These are phyloP conservation scores for Metrosideros polymorpha DNA, from an alignment of 441 rosid species.

Conservation along the genomic window DNA sequence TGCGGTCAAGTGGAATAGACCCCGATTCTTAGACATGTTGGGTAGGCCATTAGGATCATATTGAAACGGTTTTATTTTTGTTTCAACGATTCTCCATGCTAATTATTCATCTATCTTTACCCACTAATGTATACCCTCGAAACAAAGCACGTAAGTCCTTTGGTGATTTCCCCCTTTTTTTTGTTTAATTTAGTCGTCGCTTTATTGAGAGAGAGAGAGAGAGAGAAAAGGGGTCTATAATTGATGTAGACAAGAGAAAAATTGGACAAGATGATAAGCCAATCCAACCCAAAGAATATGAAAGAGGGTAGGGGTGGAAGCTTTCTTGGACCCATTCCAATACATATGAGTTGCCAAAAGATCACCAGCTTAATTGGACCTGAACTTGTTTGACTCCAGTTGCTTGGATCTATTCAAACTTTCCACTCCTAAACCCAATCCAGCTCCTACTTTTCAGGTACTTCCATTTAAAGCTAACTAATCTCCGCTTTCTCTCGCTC, in stretches of 20 bases:
- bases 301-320: neutral
- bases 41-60: neutral
- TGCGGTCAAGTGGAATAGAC: neutral
- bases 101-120: neutral
- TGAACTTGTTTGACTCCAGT: neutral
- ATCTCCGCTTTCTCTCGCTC: neutral
- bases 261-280: neutral
- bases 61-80: neutral
- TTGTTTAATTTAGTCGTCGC: neutral
- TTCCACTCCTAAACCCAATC: neutral
- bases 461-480: neutral
- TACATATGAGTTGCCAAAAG: neutral
- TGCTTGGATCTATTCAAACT: neutral
- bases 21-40: neutral
- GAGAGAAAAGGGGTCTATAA: neutral
- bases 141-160: neutral
- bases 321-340: neutral
- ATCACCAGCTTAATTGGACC: neutral
- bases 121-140: neutral
- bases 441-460: neutral
- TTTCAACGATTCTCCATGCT: neutral
- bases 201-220: accelerated
- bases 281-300: neutral
- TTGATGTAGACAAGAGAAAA: neutral
- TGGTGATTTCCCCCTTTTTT: no score